These are phyloP conservation scores for Hanseniaspora thailandica DNA, from an alignment of 805 yeast species.

Conservation along the genomic window DNA sequence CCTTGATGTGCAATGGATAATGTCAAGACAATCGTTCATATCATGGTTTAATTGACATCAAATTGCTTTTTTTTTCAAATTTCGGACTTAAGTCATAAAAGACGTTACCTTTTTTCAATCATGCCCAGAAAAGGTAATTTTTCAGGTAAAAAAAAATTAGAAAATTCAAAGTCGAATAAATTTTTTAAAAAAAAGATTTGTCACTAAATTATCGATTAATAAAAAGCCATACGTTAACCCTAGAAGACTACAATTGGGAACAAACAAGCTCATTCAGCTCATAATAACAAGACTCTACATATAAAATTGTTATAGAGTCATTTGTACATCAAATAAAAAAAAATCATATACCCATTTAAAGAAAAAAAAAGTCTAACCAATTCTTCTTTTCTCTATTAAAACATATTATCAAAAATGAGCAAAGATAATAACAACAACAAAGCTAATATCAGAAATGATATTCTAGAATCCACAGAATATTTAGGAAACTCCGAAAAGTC, in stretches of 20 bases:
- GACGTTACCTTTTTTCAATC: background rate
- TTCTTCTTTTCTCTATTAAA: background rate
- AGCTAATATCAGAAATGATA: background rate
- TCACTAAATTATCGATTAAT: too few relatives aligned
- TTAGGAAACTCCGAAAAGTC: conserved; percentile 12
- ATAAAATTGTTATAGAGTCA: too few relatives aligned
- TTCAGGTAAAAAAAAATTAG: background rate
- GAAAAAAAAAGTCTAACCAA: too few relatives aligned
- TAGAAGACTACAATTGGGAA: too few relatives aligned
- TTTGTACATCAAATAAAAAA: too few relatives aligned
- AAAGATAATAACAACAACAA: background rate
- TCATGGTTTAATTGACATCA: background rate
- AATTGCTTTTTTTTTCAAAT: background rate
- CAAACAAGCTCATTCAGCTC: too few relatives aligned
- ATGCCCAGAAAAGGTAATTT: background rate
- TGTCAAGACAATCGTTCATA: background rate
- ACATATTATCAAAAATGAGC: background rate
- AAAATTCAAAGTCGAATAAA: background rate
- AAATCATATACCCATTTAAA: too few relatives aligned
- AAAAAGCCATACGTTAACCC: too few relatives aligned
- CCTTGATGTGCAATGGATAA: background rate
- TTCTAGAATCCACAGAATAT: conserved; percentile 4
- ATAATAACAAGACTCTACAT: too few relatives aligned
- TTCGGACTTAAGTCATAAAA: background rate
- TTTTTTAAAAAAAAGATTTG: background rate